Percentiles rank a stretch among this genome's conserved stretches.
phyloP scores from a whole-genome alignment of 208 protist genomes.

The Herpetomonas muscarum region DNA sequence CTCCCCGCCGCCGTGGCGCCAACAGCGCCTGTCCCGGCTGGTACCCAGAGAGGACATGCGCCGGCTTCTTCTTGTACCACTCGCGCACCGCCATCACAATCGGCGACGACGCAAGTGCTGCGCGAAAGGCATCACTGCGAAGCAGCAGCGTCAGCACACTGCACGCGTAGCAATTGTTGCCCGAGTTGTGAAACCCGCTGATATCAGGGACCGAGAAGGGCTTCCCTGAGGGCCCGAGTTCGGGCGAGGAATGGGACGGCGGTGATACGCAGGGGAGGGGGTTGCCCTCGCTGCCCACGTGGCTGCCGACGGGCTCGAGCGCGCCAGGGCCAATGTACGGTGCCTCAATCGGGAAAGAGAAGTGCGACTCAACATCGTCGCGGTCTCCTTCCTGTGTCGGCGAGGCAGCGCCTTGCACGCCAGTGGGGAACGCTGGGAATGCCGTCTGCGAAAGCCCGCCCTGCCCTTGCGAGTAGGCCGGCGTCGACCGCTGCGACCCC shows the following conservation, averaged over 20 bases:
- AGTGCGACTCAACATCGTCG: no score
- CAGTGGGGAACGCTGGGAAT: not conserved
- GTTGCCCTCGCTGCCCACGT: no score
- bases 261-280: no score
- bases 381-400: no score
- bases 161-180: slow-evolving; percentile 84
- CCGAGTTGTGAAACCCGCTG: slow-evolving; percentile 73
- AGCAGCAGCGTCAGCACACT: slow-evolving; percentile 74
- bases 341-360: no score
- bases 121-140: slow-evolving; percentile 48
- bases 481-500: not conserved
- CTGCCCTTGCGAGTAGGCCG: not conserved
- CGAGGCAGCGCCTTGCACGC: not conserved
- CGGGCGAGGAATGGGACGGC: no score
- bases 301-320: no score
- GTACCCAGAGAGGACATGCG: slow-evolving; percentile 7
- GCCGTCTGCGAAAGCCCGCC: slow-evolving; percentile 8
- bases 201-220: slow-evolving; percentile 21
- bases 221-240: not conserved
- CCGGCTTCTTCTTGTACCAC: not conserved
- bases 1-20: not conserved
- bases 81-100: slow-evolving; percentile 10
- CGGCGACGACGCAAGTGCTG: slow-evolving; percentile 26
- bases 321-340: no score
- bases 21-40: slow-evolving; percentile 11